These are phyloP conservation scores for Diplodia sapinea DNA, from an alignment of 2,329 filamentous ascomycete genomes.

Conservation along the genomic window DNA sequence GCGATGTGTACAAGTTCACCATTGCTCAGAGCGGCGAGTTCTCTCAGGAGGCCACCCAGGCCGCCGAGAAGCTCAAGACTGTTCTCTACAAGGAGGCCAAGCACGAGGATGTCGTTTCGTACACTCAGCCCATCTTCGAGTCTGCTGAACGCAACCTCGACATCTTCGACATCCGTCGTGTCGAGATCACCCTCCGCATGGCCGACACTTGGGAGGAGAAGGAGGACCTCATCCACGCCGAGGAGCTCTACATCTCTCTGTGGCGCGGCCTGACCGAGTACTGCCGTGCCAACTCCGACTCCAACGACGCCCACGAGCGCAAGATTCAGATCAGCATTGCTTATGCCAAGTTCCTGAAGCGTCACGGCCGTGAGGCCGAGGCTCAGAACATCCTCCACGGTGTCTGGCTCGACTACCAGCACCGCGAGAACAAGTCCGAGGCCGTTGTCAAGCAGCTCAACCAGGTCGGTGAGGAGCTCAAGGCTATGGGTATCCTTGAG, in stretches of 20 bases:
- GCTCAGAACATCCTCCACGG: slow-evolving; percentile 30
- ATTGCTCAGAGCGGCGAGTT: slow-evolving; percentile 37
- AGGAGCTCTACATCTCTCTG: slow-evolving; percentile 36
- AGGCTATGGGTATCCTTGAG: slow-evolving; percentile 31
- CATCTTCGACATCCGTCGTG: slow-evolving; percentile 31
- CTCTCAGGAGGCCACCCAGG: slow-evolving; percentile 35
- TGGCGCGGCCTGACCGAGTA: slow-evolving; percentile 31
- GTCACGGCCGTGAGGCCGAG: slow-evolving; percentile 28
- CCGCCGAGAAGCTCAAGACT: slow-evolving; percentile 37
- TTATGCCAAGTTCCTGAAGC: slow-evolving; percentile 30
- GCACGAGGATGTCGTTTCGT: slow-evolving; percentile 30
- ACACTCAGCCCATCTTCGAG: slow-evolving; percentile 32
- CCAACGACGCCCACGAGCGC: slow-evolving; percentile 28
- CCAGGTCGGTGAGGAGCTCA: slow-evolving; percentile 31
- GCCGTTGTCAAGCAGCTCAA: slow-evolving; percentile 30
- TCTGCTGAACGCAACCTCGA: slow-evolving; percentile 30
- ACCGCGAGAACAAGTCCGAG: slow-evolving; percentile 31
- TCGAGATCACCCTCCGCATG: slow-evolving; percentile 30
- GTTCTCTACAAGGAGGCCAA: slow-evolving; percentile 33
- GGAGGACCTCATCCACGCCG: slow-evolving; percentile 37
- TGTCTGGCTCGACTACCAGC: slow-evolving; percentile 32
- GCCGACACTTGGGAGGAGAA: slow-evolving; percentile 37
- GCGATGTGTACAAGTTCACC: slow-evolving; percentile 37
- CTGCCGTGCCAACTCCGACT: slow-evolving; percentile 25
- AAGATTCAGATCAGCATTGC: slow-evolving; percentile 31